Conservation (phyloP, 805 yeast genomes). For the Starmera pachycereana region DNA sequence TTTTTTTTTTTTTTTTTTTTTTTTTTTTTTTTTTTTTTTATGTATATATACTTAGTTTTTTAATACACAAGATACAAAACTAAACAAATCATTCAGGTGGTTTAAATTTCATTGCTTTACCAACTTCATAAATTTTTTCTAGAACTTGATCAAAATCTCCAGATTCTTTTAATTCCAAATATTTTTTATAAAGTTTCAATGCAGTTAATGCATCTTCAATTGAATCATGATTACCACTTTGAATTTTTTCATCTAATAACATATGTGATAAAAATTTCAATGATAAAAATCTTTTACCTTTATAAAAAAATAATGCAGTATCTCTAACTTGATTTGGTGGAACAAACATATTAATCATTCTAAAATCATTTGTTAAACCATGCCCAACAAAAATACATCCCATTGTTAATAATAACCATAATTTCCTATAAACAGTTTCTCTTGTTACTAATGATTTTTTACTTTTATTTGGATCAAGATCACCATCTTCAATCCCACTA, state of each 20-base stretch:
- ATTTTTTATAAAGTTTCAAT: constrained; percentile 61
- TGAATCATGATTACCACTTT: constrained; percentile 91
- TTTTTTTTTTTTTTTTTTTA: not conserved
- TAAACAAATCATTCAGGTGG: constrained; percentile 11
- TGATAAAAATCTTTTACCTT: constrained; percentile 71
- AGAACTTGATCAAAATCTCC: constrained; percentile 56
- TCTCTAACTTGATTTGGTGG: constrained; percentile 83
- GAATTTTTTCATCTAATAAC: constrained; percentile 66
- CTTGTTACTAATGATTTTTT: constrained; percentile 61
- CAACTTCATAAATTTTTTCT: constrained; percentile 62
- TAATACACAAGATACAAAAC: not conserved
- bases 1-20: not conserved
- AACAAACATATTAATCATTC: constrained; percentile 85
- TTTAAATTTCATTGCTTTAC: constrained; percentile 24
- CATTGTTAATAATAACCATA: constrained; percentile 82
- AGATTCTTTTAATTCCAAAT: constrained; percentile 44
- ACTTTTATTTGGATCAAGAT: constrained; percentile 62
- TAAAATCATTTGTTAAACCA: constrained; percentile 82
- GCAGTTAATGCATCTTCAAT: constrained; percentile 95
- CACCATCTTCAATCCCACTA: constrained; percentile 93
- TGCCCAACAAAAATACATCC: constrained; percentile 95
- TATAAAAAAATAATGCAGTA: constrained; percentile 70
- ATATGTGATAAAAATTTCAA: constrained; percentile 81
- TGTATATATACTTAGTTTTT: not conserved
- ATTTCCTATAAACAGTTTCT: constrained; percentile 75